Conservation (phyloP, 768 basidiomycete species). For the Mycena latifolia region DNA sequence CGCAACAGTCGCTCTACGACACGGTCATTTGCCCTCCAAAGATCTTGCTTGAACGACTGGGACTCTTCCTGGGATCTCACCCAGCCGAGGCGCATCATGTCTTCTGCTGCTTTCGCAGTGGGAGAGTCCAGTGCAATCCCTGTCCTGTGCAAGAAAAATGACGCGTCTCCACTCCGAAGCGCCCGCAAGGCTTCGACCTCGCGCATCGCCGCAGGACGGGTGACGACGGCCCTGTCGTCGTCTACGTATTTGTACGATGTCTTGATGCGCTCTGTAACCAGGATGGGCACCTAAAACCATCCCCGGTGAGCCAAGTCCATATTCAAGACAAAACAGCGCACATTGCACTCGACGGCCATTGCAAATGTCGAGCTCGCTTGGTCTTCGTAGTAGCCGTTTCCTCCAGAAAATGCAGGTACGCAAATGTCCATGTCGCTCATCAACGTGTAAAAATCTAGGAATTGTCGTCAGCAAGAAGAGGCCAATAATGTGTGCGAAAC, state of each 20-base stretch:
- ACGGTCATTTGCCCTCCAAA: constrained; percentile 48
- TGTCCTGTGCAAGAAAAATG: constrained; percentile 38
- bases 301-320: neutral
- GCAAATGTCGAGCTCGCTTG: constrained; percentile 58
- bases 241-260: constrained; percentile 53
- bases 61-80: constrained; percentile 40
- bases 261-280: constrained; percentile 54
- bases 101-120: constrained; percentile 38
- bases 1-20: constrained; percentile 46
- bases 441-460: constrained; percentile 48
- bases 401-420: constrained; percentile 52
- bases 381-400: constrained; percentile 47
- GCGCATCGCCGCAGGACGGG: constrained; percentile 53
- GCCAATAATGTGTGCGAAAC: neutral
- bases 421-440: constrained; percentile 56
- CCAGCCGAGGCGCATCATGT: constrained; percentile 50
- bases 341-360: constrained; percentile 54
- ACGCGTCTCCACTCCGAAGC: constrained; percentile 48
- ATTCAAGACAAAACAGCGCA: constrained; percentile 29
- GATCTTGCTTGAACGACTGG: constrained; percentile 43
- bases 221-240: constrained; percentile 50
- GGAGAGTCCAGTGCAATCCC: constrained; percentile 31
- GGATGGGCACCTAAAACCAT: constrained; percentile 53
- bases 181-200: constrained; percentile 53
- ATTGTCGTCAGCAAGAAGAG: neutral